Base-by-base conservation (phyloP, 2,329 filamentous ascomycete genomes). In the Bipolaris victoriae region DNA sequence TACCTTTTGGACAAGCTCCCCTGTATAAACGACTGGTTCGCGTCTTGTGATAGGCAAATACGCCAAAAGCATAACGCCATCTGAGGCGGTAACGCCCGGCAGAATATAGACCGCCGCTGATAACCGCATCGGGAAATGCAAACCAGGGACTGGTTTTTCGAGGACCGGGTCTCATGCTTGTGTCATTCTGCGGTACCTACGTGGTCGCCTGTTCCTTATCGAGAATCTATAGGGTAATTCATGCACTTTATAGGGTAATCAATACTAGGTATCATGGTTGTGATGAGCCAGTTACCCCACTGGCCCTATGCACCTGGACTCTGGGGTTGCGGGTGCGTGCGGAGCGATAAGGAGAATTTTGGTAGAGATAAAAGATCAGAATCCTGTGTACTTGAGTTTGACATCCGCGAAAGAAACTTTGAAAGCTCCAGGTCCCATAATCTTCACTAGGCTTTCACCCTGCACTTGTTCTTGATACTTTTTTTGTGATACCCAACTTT, bases 161-260 rank as follows among this genome's bases (percentile, higher is more conserved):
- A 62, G 50, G 54, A 64, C 52, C 57, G 10, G 57, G 61, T 58
- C 63, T 54, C 58, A 57, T 65, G 63, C 58, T 63, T 57, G 61
- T 69, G 66, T 70, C 68, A 67, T 69, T 62, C 57, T 60, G 60
- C 58, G 56, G 62, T 63, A 57, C 60, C 57, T 56, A 50, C 55
- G 60, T 53, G 53, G 49, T 52, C 58, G 63, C 53, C 60, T 61
- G 54, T 52, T 43, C 61, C 66, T 68, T 71, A 72, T 71, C 66
- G 66, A 64, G 60, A 65, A 67, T 58, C 57, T 72, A 73, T 73
- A 67, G 71, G 71, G 70, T 73, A 73, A 74, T 71, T 61, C 35
- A 15, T 50, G 48, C 54, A 61, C 61, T 55, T 64, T 73, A 74
- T 73, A 72, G 71, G 72, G 72, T 75, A 75, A 75, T 71, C 54